Base-by-base conservation (phyloP, 768 basidiomycete genomes). In the Lyophyllum decastes region DNA sequence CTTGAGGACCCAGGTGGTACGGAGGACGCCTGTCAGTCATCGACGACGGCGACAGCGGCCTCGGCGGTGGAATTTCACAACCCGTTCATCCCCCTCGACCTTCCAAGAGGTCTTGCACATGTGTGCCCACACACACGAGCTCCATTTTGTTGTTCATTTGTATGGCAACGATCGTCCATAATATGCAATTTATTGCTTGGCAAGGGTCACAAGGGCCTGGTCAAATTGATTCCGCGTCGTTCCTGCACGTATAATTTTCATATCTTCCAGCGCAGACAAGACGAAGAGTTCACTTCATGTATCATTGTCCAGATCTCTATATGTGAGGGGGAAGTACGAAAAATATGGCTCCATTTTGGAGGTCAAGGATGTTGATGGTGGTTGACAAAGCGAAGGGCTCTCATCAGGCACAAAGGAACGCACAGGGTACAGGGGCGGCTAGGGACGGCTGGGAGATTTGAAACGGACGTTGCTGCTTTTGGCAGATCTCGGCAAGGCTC, bases 391-490 rank as follows among this genome's bases (percentile, higher is more conserved):
- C n/a, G n/a, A 26, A 48, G 46, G n/a, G 46, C 46, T 47, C 26
- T 47, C 45, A 34, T 52, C 68, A 69, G 66, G 68, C 61, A 68
- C 68, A 53, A 55, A 59, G 60, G 57, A 57, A 53, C 62, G 61
- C 5, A 30, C 30, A 30, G 30, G 30, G 30, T 30, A 30, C 30
- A 55, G 62, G 58, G 60, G 56, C 26, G 38, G 33, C 34, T 47
- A n/a, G n/a, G n/a, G n/a, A n/a, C n/a, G n/a, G n/a, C n/a, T n/a
- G n/a, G 55, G 55, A 61, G 58, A 51, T 61, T 52, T 60, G 57
- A 59, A 63, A 61, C 58, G 62, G 60, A 64, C 56, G 55, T 57
- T 65, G 48, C 70, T 67, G 60, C 52, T 61, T 70, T 66, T 57
- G 66, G 70, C 53, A 19, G 40, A 33, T 43, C 55, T 61, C 40